Percentiles rank a stretch among this genome's conserved stretches.
These are phyloP conservation scores for Xylaria digitata DNA, from an alignment of 2,329 filamentous ascomycete species.

Conservation along the genomic window DNA sequence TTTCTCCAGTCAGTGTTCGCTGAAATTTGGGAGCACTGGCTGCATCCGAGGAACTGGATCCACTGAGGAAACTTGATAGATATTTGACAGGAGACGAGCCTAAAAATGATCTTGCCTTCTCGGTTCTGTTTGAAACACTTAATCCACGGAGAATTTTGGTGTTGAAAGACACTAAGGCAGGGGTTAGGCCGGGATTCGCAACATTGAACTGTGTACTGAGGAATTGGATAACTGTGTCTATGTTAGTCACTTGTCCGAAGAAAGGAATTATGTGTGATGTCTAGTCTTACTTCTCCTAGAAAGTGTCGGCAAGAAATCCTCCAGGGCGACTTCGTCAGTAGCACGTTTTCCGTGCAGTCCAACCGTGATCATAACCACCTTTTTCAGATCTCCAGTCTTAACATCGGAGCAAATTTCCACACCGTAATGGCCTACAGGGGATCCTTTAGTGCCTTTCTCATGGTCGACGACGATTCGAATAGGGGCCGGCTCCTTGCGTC, in stretches of 20 bases:
- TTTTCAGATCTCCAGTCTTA: slow-evolving; percentile 62
- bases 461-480: slow-evolving; percentile 80
- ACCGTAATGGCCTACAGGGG: slow-evolving; percentile 73
- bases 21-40: slow-evolving; percentile 55
- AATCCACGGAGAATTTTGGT: slow-evolving; percentile 80
- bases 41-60: slow-evolving; percentile 60
- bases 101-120: slow-evolving; percentile 76
- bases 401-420: slow-evolving; percentile 78
- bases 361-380: slow-evolving; percentile 62
- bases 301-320: slow-evolving; percentile 80
- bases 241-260: slow-evolving; percentile 48
- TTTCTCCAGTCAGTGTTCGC: slow-evolving; percentile 53
- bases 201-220: slow-evolving; percentile 77
- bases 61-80: slow-evolving; percentile 82
- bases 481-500: slow-evolving; percentile 73
- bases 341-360: slow-evolving; percentile 78
- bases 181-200: slow-evolving; percentile 71
- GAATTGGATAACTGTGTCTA: slow-evolving; percentile 72
- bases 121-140: slow-evolving; percentile 69
- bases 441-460: slow-evolving; percentile 72
- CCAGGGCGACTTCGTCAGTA: slow-evolving; percentile 76
- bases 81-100: slow-evolving; percentile 91
- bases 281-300: slow-evolving; percentile 73
- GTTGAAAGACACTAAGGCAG: slow-evolving; percentile 80
- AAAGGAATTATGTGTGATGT: background rate